phyloP scores from a whole-genome alignment of 176 grass and related monocot species.

The Zea mays region DNA sequence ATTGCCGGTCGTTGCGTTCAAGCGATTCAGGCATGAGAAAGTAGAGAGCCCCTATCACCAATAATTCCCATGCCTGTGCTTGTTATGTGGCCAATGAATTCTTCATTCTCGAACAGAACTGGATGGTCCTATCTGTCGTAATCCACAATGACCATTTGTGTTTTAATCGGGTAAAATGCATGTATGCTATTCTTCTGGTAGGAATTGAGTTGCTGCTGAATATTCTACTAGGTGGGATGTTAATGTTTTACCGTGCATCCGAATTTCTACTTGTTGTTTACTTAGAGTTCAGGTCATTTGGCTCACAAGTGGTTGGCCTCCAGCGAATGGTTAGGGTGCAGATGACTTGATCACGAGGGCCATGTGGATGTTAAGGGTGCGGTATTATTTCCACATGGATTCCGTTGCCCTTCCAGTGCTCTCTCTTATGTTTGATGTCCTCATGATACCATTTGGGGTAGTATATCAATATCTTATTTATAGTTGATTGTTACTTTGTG shows the following conservation, averaged over 20 bases:
- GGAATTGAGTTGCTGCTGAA: background rate
- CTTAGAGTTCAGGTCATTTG: background rate
- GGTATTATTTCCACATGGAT: background rate
- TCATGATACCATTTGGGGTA: background rate
- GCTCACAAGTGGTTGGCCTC: background rate
- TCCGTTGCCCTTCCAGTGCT: background rate
- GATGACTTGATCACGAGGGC: background rate
- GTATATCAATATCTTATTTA: background rate
- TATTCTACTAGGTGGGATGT: background rate
- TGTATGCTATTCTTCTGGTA: slow-evolving; percentile 11
- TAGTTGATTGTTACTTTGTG: background rate
- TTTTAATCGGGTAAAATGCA: background rate
- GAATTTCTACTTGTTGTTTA: background rate
- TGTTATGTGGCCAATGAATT: background rate
- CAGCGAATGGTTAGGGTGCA: background rate
- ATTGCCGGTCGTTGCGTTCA: background rate
- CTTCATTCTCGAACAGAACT: background rate
- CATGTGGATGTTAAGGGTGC: slow-evolving; percentile 15
- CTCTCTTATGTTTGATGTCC: background rate
- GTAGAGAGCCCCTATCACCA: background rate
- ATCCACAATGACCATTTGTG: background rate
- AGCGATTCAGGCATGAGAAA: background rate
- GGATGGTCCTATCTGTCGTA: background rate
- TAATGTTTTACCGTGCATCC: background rate
- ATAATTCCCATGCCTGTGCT: background rate